A percentile compares a stretch with the other conserved stretches of the same genome.
Conservation (phyloP, 331 rosid genomes). For the Stylosanthes scabra region DNA sequence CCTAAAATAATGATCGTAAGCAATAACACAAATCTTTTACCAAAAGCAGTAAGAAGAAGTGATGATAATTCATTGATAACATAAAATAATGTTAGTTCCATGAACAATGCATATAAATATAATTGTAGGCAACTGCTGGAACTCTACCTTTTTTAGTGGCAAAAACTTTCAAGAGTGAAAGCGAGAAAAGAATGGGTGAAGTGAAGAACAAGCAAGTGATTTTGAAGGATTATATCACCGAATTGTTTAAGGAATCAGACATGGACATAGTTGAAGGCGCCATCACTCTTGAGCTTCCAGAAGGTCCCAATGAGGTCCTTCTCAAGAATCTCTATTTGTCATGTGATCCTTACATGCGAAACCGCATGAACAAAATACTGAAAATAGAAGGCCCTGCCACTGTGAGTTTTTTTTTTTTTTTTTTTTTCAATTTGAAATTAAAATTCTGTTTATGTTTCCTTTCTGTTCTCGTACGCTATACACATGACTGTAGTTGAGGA, state of each 20-base stretch:
- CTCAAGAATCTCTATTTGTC: constrained; percentile 40
- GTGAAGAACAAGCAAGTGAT: constrained; percentile 38
- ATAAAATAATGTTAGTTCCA: no score
- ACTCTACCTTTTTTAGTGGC: no score
- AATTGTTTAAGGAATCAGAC: constrained; percentile 28
- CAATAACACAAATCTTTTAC: no score
- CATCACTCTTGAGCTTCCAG: constrained; percentile 33
- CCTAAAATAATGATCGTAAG: no score
- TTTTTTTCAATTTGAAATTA: neutral
- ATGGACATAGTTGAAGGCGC: constrained; percentile 25
- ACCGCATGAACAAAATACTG: constrained; percentile 16
- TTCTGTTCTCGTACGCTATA: neutral
- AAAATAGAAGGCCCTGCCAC: neutral
- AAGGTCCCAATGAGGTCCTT: constrained; percentile 26
- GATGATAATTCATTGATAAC: no score
- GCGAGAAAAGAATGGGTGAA: constrained; percentile 1
- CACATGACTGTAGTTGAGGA: no score
- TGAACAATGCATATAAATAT: no score
- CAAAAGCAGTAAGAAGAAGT: no score
- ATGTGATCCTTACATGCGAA: constrained; percentile 33
- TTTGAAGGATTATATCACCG: constrained; percentile 1
- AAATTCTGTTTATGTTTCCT: neutral
- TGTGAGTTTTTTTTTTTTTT: neutral
- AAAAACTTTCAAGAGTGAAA: no score
- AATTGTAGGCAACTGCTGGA: no score